Percentiles rank a stretch among this genome's conserved stretches.
These are phyloP conservation scores for Papiliotrema laurentii DNA, from an alignment of 1,284 basidiomycete genomes.

Conservation along the genomic window DNA sequence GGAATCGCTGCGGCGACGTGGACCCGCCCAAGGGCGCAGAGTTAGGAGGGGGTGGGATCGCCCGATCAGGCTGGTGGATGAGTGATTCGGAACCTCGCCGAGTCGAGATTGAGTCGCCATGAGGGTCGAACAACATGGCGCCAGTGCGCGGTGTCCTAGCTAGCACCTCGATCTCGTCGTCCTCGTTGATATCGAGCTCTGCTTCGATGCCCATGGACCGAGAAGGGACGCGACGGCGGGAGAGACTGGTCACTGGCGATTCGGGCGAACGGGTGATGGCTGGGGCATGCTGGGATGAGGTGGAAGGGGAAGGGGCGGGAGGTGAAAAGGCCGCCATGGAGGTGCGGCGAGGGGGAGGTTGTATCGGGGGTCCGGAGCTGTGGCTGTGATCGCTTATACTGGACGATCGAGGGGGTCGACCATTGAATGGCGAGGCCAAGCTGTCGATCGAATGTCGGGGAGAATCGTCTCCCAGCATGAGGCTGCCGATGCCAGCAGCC, in stretches of 20 bases:
- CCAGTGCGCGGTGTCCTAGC: constrained; percentile 10
- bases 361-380: not conserved
- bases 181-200: constrained; percentile 2
- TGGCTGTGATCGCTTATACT: not conserved
- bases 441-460: not conserved
- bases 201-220: not conserved
- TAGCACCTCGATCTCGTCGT: constrained; percentile 15
- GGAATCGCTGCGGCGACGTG: not conserved
- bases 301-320: not conserved
- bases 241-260: too few species aligned
- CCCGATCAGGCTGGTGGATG: constrained; percentile 8
- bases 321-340: not conserved
- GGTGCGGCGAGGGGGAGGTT: constrained; percentile 4
- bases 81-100: not conserved
- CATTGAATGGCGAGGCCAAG: not conserved
- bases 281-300: not conserved
- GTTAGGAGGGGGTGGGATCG: constrained; percentile 20
- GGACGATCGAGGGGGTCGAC: not conserved
- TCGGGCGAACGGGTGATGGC: too few species aligned
- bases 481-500: constrained; percentile 28
- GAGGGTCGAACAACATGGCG: not conserved
- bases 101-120: constrained; percentile 2
- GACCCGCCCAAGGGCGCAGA: constrained; percentile 1
- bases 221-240: not conserved
- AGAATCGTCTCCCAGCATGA: constrained; percentile 22